Conservation (phyloP, 345 rosid species). For the Brassica incana region DNA sequence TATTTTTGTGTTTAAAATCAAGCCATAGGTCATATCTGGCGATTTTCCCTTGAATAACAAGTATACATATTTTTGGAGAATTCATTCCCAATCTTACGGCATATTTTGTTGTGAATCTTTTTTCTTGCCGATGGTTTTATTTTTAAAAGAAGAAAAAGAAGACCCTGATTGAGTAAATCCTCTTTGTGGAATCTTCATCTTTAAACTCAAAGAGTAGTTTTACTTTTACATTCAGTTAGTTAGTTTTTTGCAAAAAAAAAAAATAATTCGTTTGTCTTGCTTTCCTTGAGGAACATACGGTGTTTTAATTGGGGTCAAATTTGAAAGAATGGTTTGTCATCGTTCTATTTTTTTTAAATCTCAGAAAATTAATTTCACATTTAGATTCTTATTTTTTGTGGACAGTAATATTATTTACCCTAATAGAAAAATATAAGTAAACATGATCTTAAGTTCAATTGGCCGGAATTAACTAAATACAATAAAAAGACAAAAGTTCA, state of each 20-base stretch:
- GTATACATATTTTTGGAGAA: not conserved
- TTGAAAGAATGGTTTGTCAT: not conserved
- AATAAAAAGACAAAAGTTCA: not conserved
- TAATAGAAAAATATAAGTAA: not conserved
- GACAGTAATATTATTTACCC: not conserved
- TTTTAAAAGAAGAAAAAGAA: not conserved
- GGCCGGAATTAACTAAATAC: not conserved
- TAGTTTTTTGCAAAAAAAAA: not conserved
- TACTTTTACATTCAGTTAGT: not conserved
- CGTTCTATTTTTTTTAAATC: not conserved
- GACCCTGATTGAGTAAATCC: not conserved
- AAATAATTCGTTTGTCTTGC: not conserved
- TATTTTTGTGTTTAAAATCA: no score
- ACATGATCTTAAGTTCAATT: not conserved
- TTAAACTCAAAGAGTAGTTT: not conserved
- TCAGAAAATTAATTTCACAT: no score
- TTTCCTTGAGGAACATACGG: not conserved
- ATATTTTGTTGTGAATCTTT: not conserved
- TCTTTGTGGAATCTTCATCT: not conserved
- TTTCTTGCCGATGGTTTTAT: not conserved
- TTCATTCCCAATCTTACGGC: not conserved
- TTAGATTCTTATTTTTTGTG: not conserved
- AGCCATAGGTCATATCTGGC: no score
- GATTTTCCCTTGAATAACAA: not conserved
- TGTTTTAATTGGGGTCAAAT: no score